Conservation (phyloP, 768 basidiomycete species). For the Leucogyrophana mollusca region DNA sequence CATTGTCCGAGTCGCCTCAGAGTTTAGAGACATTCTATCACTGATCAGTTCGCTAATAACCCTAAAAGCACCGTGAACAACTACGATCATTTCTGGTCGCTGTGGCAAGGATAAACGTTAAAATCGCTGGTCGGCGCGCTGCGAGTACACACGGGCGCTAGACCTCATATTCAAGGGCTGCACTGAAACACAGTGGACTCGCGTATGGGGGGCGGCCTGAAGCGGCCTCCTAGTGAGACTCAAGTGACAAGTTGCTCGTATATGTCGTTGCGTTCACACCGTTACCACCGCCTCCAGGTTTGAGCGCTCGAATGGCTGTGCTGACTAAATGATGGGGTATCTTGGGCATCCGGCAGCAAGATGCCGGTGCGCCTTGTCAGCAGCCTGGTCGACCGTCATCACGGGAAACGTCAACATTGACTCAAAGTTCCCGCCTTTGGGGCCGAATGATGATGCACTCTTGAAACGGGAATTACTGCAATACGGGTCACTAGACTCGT, state of each 20-base stretch:
- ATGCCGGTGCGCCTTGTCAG: conserved; percentile 20
- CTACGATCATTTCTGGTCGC: not conserved
- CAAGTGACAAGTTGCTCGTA: conserved; percentile 13
- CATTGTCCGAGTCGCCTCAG: conserved; percentile 14
- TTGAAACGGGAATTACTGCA: not conserved
- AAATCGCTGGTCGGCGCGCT: too few species aligned
- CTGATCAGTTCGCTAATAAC: conserved; percentile 4
- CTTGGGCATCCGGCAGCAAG: conserved; percentile 12
- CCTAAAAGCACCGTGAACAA: conserved; percentile 4
- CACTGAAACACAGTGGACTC: too few species aligned
- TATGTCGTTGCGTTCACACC: conserved; percentile 27
- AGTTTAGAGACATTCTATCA: conserved; percentile 1
- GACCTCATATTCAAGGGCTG: too few species aligned
- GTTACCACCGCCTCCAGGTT: conserved; percentile 6
- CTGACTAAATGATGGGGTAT: conserved; percentile 26
- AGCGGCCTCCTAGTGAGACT: too few species aligned
- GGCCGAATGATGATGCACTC: not conserved
- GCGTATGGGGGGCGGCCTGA: too few species aligned
- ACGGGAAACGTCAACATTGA: too few species aligned
- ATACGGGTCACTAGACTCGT: not conserved
- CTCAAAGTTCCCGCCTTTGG: not conserved
- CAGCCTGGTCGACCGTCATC: too few species aligned
- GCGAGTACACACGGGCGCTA: too few species aligned
- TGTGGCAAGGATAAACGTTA: too few species aligned
- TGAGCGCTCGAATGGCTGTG: conserved; percentile 22